Evolutionary conservation across 2,329 filamentous ascomycete genomes (phyloP).

Genomic region (Ceratocystis variospora): DNA sequence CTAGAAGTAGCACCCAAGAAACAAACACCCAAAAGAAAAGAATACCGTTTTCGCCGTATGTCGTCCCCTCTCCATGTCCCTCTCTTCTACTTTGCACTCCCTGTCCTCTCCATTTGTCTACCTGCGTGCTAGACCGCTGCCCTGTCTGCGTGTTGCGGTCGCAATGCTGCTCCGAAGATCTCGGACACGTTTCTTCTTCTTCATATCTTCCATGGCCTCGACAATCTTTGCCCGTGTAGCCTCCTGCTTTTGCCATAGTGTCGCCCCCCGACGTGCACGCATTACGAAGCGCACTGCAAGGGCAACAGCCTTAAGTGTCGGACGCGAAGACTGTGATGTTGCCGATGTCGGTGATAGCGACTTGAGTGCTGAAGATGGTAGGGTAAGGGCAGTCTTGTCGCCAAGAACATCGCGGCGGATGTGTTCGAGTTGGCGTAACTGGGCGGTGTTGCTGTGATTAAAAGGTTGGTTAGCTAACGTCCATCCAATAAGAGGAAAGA

Average conservation of each 20-base stretch:
- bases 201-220: slow-evolving; percentile 35
- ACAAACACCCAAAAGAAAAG: too few species aligned
- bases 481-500: not conserved
- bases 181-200: slow-evolving; percentile 32
- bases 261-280: slow-evolving; percentile 35
- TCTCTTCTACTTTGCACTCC: not conserved
- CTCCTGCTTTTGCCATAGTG: slow-evolving; percentile 39
- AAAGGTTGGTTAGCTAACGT: slow-evolving; percentile 10
- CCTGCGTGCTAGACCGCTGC: not conserved
- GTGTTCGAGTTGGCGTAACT: slow-evolving; percentile 69
- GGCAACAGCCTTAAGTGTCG: slow-evolving; percentile 33
- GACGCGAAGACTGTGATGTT: slow-evolving; percentile 13
- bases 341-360: slow-evolving; percentile 11
- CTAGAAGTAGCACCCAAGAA: too few species aligned
- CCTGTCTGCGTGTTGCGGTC: slow-evolving; percentile 26
- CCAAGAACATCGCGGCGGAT: slow-evolving; percentile 44
- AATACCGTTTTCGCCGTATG: too few species aligned
- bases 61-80: not conserved
- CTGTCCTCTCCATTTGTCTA: not conserved
- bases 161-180: slow-evolving; percentile 16
- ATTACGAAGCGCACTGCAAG: slow-evolving; percentile 40
- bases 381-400: slow-evolving; percentile 25
- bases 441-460: slow-evolving; percentile 66
- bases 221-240: slow-evolving; percentile 35
- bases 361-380: slow-evolving; percentile 14